Base-by-base conservation (phyloP, 352 stramenopile species). In the Globisporangium spinosum region DNA sequence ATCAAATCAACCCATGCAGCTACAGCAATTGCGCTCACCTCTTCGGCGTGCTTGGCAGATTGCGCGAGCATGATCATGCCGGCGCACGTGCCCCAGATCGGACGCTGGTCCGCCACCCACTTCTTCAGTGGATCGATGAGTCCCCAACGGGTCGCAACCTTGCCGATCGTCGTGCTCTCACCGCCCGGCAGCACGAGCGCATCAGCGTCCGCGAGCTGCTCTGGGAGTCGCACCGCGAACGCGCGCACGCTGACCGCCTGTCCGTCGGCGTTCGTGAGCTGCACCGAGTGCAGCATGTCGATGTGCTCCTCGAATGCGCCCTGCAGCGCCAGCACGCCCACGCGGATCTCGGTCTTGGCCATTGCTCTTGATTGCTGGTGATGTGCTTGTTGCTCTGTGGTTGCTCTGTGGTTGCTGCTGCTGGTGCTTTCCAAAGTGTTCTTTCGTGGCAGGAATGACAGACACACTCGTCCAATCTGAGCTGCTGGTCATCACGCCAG, bases 81-180 rank as follows among this genome's bases (percentile, higher is more conserved):
- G 2, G 97, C 97, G 74, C 97, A 99, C 6, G 97, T 99, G 62
- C 97, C 97, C 95, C 96, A 99, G 38, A 97, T 97, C 17, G 96
- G 96, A 8, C 79, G 74, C 29, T 80, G 65, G 54, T 78, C 70
- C 9, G 73, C 73, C 15, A 94, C 87, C 84, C 87, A 97, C 70
- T 94, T 74, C 64, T 89, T 87, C 20, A 97, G 72, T 12, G 86
- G 85, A 51, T 93, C 88, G 9, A 90, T 70, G 32, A 96, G 74
- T 0, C 89, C 89, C 79, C 80, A 94, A 56, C 84, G 80, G 60
- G 89, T 84, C 12, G 91, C 91, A 54, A 98, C 85, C 58, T 97
- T 94, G 69, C 90, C 89, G 77, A 99, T 99, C 8, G 97, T 97
- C 1, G 97, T 98, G 65, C 89, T 98, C 83, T 99, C 97, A 13